phyloP scores from a whole-genome alignment of 768 basidiomycete species.

The Podaxis sp. region DNA sequence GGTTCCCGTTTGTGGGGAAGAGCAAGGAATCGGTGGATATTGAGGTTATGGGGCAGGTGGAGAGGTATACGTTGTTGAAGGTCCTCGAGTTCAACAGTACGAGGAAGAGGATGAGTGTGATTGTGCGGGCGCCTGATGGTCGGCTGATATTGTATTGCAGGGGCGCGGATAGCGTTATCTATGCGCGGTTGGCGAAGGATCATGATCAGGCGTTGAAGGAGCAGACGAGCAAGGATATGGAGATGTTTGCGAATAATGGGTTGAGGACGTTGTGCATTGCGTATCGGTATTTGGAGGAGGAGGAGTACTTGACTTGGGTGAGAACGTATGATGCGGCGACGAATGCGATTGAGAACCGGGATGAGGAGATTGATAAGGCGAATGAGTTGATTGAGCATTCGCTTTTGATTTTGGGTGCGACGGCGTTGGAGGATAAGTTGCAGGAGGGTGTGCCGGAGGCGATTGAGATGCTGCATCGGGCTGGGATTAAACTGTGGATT shows the following conservation, averaged over 20 bases:
- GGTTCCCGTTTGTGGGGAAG: slow-evolving; percentile 86
- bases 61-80: slow-evolving; percentile 77
- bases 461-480: slow-evolving; percentile 86
- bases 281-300: slow-evolving; percentile 73
- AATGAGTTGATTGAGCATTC: slow-evolving; percentile 82
- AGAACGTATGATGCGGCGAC: slow-evolving; percentile 81
- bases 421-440: slow-evolving; percentile 95
- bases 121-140: slow-evolving; percentile 85
- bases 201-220: slow-evolving; percentile 76
- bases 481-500: slow-evolving; percentile 98
- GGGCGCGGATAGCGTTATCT: slow-evolving; percentile 96
- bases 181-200: slow-evolving; percentile 75
- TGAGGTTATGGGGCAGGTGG: slow-evolving; percentile 87
- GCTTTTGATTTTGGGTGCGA: slow-evolving; percentile 86
- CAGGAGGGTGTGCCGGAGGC: slow-evolving; percentile 97
- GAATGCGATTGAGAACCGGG: slow-evolving; percentile 73
- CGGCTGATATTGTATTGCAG: slow-evolving; percentile 86
- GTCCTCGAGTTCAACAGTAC: slow-evolving; percentile 93
- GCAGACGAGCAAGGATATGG: slow-evolving; percentile 84
- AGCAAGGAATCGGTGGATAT: slow-evolving; percentile 79
- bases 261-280: slow-evolving; percentile 90
- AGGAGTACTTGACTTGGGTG: slow-evolving; percentile 84
- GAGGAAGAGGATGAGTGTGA: slow-evolving; percentile 93
- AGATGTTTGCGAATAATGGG: slow-evolving; percentile 90
- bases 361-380: slow-evolving; percentile 90